Base-by-base conservation (phyloP, 192 early-diverging fungal genomes). In the Podila verticillata region DNA sequence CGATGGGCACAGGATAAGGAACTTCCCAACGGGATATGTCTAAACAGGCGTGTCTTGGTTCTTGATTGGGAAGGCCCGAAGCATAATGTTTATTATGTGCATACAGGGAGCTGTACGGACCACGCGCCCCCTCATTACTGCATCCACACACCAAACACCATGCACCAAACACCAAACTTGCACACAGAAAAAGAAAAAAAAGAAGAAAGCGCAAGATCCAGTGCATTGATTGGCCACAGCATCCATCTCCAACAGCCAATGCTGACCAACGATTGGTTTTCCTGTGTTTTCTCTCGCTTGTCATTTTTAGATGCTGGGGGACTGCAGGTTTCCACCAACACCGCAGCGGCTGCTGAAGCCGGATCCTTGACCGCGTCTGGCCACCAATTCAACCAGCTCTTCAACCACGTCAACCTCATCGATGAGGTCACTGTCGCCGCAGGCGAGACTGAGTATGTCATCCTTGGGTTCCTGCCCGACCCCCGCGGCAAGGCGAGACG, bases 321-420 rank as follows among this genome's bases (percentile, higher is more conserved):
- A 0, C 35, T 82, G 10, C 81, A 54, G 44, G 69, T 88, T 20
- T 83, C 88, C 0, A 92, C 91, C 30, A 94, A 94, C 64, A 93
- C 92, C 0, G 92, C 91, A 0, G 86, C 84, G 4, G 88, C 88
- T 26, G 89, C 90, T 7, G 83, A 87, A 28, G 79, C 83, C 7
- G 85, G 87, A 28, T 80, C 77, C 10, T 30, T 65, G 2, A 69
- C 74, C 17, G 83, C 82, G 4, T 82, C 84, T 8, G 85, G 84
- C 17, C 86, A 89, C 57, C 87, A 92, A 66, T 98, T 94, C 72
- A 96, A 97, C 72, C 95, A 98, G 73, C 87, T 97, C 0, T 97
- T 98, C 82, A 99, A 99, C 81, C 93, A 91, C 79, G 92, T 98
- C 44, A 93, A 94, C 57, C 91, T 95, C 65, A 89, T 94, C 30